These are phyloP conservation scores for Aspergillus thermomutatus DNA, from an alignment of 2,329 filamentous ascomycete species.

Conservation along the genomic window DNA sequence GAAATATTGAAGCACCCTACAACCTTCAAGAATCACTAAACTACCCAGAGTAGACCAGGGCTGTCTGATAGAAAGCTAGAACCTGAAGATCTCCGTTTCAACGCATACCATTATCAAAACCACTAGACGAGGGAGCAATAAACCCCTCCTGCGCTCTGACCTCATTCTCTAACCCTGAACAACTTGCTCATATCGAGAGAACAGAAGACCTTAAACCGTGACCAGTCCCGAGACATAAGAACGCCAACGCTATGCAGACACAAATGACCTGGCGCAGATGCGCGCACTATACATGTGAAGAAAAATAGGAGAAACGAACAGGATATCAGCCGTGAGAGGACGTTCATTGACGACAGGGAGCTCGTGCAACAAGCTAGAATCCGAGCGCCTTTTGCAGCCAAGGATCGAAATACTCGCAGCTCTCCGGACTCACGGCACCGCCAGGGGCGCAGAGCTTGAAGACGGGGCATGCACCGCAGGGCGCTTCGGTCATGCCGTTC, in stretches of 20 bases:
- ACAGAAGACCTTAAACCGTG: constrained; percentile 4
- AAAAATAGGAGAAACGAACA: constrained; percentile 6
- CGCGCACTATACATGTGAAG: constrained; percentile 12
- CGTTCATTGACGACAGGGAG: background rate
- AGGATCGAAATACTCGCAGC: constrained; percentile 84
- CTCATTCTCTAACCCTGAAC: background rate
- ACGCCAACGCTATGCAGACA: constrained; percentile 41
- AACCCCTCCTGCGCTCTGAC: background rate
- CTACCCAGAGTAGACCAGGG: background rate
- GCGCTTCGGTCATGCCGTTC: constrained; percentile 82
- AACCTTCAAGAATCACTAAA: too few relatives aligned
- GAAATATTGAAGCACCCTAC: too few relatives aligned
- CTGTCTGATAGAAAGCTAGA: background rate
- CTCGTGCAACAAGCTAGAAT: constrained; percentile 23
- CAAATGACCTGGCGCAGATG: constrained; percentile 11
- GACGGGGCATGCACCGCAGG: constrained; percentile 88
- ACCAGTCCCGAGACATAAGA: constrained; percentile 17
- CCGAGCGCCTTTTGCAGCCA: constrained; percentile 61
- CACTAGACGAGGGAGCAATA: background rate
- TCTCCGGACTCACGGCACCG: constrained; percentile 83
- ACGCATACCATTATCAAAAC: background rate
- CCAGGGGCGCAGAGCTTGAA: constrained; percentile 90
- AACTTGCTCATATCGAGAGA: constrained; percentile 5
- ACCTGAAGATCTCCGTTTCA: background rate
- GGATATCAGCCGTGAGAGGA: background rate